These are phyloP conservation scores for Scheffersomyces segobiensis DNA, from an alignment of 1,139 yeast species.

Conservation along the genomic window DNA sequence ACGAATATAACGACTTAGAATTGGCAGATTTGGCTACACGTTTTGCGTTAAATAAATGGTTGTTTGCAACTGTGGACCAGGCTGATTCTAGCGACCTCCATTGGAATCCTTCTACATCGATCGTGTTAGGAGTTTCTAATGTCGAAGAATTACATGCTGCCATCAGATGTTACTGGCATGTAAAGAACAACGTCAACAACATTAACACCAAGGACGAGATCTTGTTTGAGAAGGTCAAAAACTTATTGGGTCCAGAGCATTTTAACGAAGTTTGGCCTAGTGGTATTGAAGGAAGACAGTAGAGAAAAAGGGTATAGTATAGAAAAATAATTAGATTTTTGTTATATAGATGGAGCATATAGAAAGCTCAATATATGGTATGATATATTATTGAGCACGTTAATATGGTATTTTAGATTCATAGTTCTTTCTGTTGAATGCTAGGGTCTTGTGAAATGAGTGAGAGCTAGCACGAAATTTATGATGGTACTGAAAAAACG, in stretches of 20 bases:
- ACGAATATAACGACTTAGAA: conserved; percentile 46
- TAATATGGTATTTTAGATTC: too few species aligned
- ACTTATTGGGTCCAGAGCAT: conserved; percentile 52
- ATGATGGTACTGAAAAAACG: background rate
- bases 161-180: conserved; percentile 54
- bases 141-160: conserved; percentile 65
- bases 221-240: conserved; percentile 45
- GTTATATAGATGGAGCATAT: background rate
- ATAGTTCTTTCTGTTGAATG: too few species aligned
- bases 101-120: conserved; percentile 47
- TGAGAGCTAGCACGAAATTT: too few species aligned
- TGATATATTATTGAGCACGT: background rate
- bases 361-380: background rate
- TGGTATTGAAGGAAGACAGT: conserved; percentile 42
- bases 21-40: conserved; percentile 82
- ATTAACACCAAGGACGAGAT: conserved; percentile 40
- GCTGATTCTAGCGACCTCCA: conserved; percentile 7
- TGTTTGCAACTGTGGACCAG: conserved; percentile 23
- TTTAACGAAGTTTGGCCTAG: conserved; percentile 72
- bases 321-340: background rate
- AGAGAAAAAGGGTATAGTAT: background rate
- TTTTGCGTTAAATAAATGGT: conserved; percentile 68
- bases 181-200: conserved; percentile 33
- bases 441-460: too few species aligned
- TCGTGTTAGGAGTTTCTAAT: conserved; percentile 75